A percentile compares a stretch with the other conserved stretches of the same genome.
Evolutionary conservation across 371 early-diverging fungal species (phyloP).

Genomic region (Apophysomyces sp.): DNA sequence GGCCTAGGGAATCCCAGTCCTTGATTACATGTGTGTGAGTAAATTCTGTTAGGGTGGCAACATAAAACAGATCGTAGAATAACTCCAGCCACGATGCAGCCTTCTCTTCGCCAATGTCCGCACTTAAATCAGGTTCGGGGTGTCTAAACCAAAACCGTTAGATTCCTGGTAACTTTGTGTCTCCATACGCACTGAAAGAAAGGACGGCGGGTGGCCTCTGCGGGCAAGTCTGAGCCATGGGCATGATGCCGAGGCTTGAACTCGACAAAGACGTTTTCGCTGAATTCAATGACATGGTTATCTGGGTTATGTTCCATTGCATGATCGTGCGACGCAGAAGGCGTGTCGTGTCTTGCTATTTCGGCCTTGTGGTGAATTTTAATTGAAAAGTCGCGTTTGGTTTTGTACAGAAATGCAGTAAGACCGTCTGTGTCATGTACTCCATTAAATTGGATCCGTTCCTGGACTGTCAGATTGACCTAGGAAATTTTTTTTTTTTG

Average conservation of each 20-base stretch:
- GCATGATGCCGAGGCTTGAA: conserved; percentile 38
- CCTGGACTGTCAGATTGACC: conserved; percentile 43
- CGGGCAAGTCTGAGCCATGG: conserved; percentile 9
- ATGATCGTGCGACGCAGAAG: not conserved
- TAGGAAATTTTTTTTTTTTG: conserved; percentile 8
- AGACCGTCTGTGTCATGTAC: conserved; percentile 57
- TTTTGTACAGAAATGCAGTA: conserved; percentile 52
- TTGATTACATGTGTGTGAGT: conserved; percentile 59
- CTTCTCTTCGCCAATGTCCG: conserved; percentile 52
- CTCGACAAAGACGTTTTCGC: conserved; percentile 43
- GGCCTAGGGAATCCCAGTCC: conserved; percentile 50
- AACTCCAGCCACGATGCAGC: conserved; percentile 55
- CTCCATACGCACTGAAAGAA: conserved; percentile 40
- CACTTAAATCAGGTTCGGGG: conserved; percentile 50
- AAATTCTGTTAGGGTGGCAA: conserved; percentile 59
- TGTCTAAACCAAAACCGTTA: conserved; percentile 10
- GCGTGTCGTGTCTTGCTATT: conserved; percentile 13
- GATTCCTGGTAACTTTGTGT: not conserved
- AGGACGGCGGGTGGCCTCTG: conserved; percentile 34
- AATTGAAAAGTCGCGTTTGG: conserved; percentile 55
- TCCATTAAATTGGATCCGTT: conserved; percentile 48
- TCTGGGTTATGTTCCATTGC: conserved; percentile 23
- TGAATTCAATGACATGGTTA: conserved; percentile 40
- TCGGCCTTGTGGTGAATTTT: conserved; percentile 48
- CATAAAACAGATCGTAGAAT: conserved; percentile 60